Conservation (phyloP, 768 basidiomycete species). For the Dioszegia crocea region DNA sequence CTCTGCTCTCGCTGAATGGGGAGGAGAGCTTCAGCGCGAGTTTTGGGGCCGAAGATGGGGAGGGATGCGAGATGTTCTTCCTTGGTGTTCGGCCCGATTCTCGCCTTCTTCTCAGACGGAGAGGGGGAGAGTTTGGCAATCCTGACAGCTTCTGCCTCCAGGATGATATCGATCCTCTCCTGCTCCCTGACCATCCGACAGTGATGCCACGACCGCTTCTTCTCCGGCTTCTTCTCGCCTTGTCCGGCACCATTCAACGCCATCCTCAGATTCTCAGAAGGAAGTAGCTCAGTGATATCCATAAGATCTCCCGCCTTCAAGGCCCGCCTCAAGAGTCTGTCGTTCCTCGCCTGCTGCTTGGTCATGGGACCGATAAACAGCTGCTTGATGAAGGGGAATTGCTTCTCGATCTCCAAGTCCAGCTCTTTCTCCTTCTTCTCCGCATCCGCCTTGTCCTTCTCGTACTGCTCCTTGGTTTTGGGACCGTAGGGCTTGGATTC, state of each 20-base stretch:
- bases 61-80: constrained; percentile 28
- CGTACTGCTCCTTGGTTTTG: constrained; percentile 23
- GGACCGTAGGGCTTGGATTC: constrained; percentile 35
- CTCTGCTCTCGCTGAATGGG: constrained; percentile 34
- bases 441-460: constrained; percentile 15
- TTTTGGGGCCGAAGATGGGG: constrained; percentile 31
- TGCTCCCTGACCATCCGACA: constrained; percentile 32
- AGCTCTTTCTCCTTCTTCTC: constrained; percentile 17
- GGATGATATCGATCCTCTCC: constrained; percentile 18
- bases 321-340: constrained; percentile 22
- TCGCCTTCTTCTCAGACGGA: not conserved
- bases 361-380: constrained; percentile 40
- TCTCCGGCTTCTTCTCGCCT: constrained; percentile 7
- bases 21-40: constrained; percentile 20
- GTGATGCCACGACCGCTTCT: constrained; percentile 25
- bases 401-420: constrained; percentile 24
- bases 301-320: constrained; percentile 29
- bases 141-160: constrained; percentile 7
- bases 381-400: constrained; percentile 35
- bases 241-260: not conserved
- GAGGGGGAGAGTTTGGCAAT: not conserved
- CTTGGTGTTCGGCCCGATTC: constrained; percentile 27
- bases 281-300: constrained; percentile 26
- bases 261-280: constrained; percentile 24
- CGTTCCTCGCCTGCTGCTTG: constrained; percentile 32